Base-by-base conservation (phyloP, 495 filamentous ascomycete genomes). In the Beverwykella pulmonaria region DNA sequence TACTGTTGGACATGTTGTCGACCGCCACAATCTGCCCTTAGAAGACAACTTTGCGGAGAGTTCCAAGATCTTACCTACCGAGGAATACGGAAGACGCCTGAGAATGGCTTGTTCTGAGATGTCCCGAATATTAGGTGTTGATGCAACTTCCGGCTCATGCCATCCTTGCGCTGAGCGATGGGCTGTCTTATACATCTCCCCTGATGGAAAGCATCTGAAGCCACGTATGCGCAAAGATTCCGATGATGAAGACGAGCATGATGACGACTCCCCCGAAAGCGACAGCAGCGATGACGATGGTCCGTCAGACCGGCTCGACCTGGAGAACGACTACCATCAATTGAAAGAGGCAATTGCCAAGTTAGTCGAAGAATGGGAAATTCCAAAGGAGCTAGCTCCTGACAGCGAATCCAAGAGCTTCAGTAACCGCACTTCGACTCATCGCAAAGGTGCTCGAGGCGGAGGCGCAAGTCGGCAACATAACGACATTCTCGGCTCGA, bases 311-410 rank as follows among this genome's bases (percentile, higher is more conserved):
- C 81, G 83, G 9, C 81, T 90, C 12, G 90, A 91, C 27, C 77
- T 91, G 6, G 88, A 91, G 71, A 90, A 89, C 67, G 90, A 92
- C 68, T 90, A 94, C 68, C 90, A 94, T 75, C 87, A 90, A 57
- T 78, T 96, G 8, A 89, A 93, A 59, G 87, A 90, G 34, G 89
- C 91, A 6, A 89, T 96, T 50, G 78, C 90, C 49, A 92, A 91
- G 71, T 81, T 96, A 1, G 88, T 94, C 19, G 84, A 89, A 65
- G 91, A 94, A 44, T 90, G 87, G 62, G 90, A 92, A 66, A 87
- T 89, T 22, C 88, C 88, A 1, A 84, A 86, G 46, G 83, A 80
- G 29, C 72, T 86, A 0, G 80, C 85, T 48, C 77, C 75, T 19
- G 82, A 85, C 30, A 80, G 77, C 25, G 77, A 82, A 59, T 80